Percentiles rank a stretch among this genome's conserved stretches.
Evolutionary conservation across 2,329 filamentous ascomycete genomes (phyloP).

Genomic region (Hypoxylon sp.): DNA sequence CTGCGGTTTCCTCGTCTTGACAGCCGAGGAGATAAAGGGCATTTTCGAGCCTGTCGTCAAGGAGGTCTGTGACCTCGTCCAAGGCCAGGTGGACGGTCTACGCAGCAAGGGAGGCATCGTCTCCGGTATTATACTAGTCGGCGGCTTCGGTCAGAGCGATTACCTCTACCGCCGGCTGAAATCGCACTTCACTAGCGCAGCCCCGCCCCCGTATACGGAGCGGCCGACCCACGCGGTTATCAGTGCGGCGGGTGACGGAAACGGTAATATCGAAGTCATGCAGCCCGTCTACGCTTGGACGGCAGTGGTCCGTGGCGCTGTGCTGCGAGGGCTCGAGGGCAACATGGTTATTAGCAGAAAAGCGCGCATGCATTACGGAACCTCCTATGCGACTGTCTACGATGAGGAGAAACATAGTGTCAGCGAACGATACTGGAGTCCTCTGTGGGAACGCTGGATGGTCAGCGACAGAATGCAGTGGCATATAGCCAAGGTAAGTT

Average conservation of each 20-base stretch:
- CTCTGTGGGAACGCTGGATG: constrained; percentile 87
- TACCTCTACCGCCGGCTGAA: constrained; percentile 81
- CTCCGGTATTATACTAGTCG: constrained; percentile 83
- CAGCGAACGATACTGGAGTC: constrained; percentile 83
- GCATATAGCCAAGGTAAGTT: constrained; percentile 81
- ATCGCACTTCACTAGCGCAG: constrained; percentile 73
- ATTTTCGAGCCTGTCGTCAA: constrained; percentile 84
- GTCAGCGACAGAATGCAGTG: constrained; percentile 87
- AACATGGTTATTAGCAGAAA: constrained; percentile 84
- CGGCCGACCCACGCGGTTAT: constrained; percentile 75
- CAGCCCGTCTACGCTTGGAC: constrained; percentile 88
- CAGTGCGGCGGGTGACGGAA: constrained; percentile 62
- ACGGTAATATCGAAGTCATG: constrained; percentile 80
- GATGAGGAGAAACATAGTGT: constrained; percentile 81
- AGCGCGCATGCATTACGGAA: constrained; percentile 83
- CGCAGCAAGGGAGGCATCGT: constrained; percentile 73
- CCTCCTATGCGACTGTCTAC: constrained; percentile 84
- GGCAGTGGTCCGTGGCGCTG: constrained; percentile 82
- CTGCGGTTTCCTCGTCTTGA: constrained; percentile 82
- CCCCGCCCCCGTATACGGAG: constrained; percentile 76
- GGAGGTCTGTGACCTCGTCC: constrained; percentile 76
- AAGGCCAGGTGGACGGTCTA: constrained; percentile 76
- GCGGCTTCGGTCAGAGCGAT: constrained; percentile 85
- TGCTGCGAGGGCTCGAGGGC: constrained; percentile 80
- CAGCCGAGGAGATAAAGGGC: constrained; percentile 76